Percentiles rank a stretch among this genome's conserved stretches.
Evolutionary conservation across 768 basidiomycete species (phyloP).

Genomic region (Psilocybe azurescens): DNA sequence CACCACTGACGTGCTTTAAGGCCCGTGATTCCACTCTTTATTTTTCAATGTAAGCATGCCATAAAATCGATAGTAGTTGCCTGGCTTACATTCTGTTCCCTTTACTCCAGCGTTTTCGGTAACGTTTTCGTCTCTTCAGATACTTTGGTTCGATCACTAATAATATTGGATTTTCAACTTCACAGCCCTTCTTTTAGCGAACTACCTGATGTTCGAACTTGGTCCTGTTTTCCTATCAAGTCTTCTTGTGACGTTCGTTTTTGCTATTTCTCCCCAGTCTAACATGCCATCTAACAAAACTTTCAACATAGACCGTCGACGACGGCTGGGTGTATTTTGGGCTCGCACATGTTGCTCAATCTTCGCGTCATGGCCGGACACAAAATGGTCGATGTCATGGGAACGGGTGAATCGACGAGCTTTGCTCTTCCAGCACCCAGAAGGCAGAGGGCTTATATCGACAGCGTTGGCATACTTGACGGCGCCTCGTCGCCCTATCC

Average conservation of each 20-base stretch:
- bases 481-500: neutral
- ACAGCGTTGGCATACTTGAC: neutral
- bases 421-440: neutral
- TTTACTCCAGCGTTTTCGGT: constrained; percentile 19
- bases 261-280: neutral
- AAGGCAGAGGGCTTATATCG: neutral
- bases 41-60: constrained; percentile 26
- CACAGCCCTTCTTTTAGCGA: constrained; percentile 29
- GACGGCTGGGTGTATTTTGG: constrained; percentile 33
- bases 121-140: neutral
- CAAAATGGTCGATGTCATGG: neutral
- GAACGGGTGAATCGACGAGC: neutral
- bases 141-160: neutral
- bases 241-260: constrained; percentile 33
- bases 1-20: constrained; percentile 10
- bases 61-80: neutral
- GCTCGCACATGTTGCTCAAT: constrained; percentile 32
- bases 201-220: constrained; percentile 29
- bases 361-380: constrained; percentile 18
- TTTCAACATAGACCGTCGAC: constrained; percentile 24
- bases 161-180: neutral
- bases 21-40: constrained; percentile 32
- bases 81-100: neutral
- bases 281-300: neutral
- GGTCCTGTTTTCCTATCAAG: constrained; percentile 33